Conservation (phyloP, 371 early-diverging fungal genomes). For the Chytridium lagenaria region DNA sequence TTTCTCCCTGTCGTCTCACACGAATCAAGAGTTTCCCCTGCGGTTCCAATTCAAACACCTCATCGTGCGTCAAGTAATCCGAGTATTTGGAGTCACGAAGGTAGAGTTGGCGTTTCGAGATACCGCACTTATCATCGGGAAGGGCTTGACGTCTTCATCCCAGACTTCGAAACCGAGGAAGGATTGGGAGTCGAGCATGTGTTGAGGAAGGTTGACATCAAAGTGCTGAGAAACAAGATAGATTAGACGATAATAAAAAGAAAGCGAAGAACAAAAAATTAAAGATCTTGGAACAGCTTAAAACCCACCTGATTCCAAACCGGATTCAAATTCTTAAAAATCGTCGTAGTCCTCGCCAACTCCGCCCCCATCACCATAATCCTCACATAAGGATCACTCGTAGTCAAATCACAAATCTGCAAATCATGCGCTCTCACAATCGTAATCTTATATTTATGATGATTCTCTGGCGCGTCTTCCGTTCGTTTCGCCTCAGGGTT, state of each 20-base stretch:
- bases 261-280: not conserved
- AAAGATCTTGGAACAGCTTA: not conserved
- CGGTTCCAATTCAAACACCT: slow-evolving; percentile 38
- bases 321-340: slow-evolving; percentile 76
- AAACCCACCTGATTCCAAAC: slow-evolving; percentile 77
- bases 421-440: slow-evolving; percentile 44
- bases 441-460: slow-evolving; percentile 26
- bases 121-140: slow-evolving; percentile 39
- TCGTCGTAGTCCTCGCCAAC: slow-evolving; percentile 62
- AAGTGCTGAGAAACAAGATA: slow-evolving; percentile 45
- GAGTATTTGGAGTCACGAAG: slow-evolving; percentile 36
- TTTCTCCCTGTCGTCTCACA: slow-evolving; percentile 39
- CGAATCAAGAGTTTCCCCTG: slow-evolving; percentile 45
- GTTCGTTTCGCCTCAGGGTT: slow-evolving; percentile 31
- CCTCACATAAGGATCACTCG: slow-evolving; percentile 78
- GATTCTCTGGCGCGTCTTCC: slow-evolving; percentile 19
- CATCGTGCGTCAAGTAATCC: slow-evolving; percentile 46
- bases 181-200: slow-evolving; percentile 20
- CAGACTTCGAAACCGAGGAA: slow-evolving; percentile 43
- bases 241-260: not conserved
- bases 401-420: slow-evolving; percentile 35
- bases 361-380: slow-evolving; percentile 45
- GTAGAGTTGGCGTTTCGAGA: slow-evolving; percentile 17
- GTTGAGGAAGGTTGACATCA: slow-evolving; percentile 30
- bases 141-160: slow-evolving; percentile 44